Evolutionary conservation across 805 yeast genomes (phyloP).

Genomic region (Jamesozyma piceae): DNA sequence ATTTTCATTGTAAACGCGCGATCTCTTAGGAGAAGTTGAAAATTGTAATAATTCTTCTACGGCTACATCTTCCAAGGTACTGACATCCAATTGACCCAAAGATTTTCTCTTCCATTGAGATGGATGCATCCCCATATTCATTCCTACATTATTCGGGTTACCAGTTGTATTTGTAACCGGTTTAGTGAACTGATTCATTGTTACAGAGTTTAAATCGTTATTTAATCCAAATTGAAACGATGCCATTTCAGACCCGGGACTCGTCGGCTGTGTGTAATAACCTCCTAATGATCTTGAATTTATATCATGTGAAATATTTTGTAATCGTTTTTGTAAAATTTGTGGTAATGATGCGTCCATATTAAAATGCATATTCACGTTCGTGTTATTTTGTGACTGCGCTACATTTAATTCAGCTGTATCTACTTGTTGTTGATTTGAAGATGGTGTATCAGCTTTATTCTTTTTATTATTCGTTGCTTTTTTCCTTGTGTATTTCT

Average conservation of each 20-base stretch:
- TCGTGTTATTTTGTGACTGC: not conserved
- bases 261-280: conserved; percentile 27
- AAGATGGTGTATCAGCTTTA: not conserved
- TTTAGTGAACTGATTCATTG: not conserved
- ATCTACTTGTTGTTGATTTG: conserved; percentile 2
- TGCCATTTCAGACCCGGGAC: conserved; percentile 15
- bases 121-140: not conserved
- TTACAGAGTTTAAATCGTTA: not conserved
- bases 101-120: conserved; percentile 20
- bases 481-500: conserved; percentile 8
- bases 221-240: conserved; percentile 1
- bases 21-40: conserved; percentile 14
- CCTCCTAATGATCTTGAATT: conserved; percentile 23
- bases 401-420: not conserved
- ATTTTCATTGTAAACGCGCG: conserved; percentile 4
- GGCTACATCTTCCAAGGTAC: conserved; percentile 22
- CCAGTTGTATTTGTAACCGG: conserved; percentile 3
- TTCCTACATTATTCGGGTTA: not conserved
- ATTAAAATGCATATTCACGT: conserved; percentile 9
- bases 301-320: conserved; percentile 21
- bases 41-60: conserved; percentile 27
- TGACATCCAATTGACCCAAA: conserved; percentile 20
- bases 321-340: conserved; percentile 21
- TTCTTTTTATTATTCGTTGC: conserved; percentile 1
- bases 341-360: conserved; percentile 23